Evolutionary conservation across 805 yeast genomes (phyloP), one percentile per base, ranked within the genome.

Genomic region (Kluyveromyces starmeri): DNA sequence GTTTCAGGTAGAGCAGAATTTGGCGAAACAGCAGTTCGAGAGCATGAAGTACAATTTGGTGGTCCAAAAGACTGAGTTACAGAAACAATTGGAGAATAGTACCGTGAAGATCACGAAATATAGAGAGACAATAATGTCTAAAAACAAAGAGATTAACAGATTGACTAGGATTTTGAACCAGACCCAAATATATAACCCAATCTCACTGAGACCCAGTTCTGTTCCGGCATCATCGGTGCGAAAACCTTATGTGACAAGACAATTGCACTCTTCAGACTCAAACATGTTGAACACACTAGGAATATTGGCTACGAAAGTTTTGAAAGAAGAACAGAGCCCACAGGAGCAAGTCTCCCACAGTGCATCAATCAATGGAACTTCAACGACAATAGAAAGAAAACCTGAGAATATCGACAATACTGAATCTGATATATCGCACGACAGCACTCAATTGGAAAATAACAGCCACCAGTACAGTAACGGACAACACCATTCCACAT

Each of bases 231-330:
- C 33, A 12, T 20, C 17, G 11, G 26, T 20, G n/a, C 20, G 25
- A 18, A 30, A 30, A n/a, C 26, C 33, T 13, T 30, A 12, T 20
- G 7, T 30, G 4, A 9, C 25, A 20, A 20, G 28, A 35, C 34
- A 29, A 12, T 6, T 15, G 12, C 28, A 20, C 16, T 28, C 26
- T 2, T 16, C 26, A 35, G 41, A 44, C 13, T 35, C 50, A 6
- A 46, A 48, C 26, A 66, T 67, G 59, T 41, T 73, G 30, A 68
- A 66, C 28, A 70, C 78, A 1, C 53, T 73, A 30, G 79, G 77
- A 10, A 51, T 70, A 38, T 54, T 73, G 35, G 79, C 79, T 3
- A 63, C 72, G 27, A 78, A 72, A 42, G 75, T 69, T 0, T 47
- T 71, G 20, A 60, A 62, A 28, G 68, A 64, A 36, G 63, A 60